phyloP scores from a whole-genome alignment of 352 stramenopile genomes.

The Globisporangium middletonii region DNA sequence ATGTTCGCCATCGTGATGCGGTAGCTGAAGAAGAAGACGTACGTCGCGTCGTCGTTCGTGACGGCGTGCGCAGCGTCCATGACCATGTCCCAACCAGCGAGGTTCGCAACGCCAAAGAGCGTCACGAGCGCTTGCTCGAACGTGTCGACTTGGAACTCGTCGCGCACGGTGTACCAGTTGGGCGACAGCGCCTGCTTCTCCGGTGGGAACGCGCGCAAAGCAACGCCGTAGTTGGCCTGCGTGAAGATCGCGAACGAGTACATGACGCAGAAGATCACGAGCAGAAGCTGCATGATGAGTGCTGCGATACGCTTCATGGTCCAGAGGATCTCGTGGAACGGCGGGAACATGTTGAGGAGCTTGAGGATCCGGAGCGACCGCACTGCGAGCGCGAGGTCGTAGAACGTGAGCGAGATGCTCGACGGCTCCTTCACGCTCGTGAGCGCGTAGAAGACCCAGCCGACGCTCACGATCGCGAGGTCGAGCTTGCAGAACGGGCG shows the following conservation, averaged over 20 bases:
- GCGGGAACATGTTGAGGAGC: conserved; percentile 74
- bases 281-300: conserved; percentile 67
- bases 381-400: conserved; percentile 67
- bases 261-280: conserved; percentile 84
- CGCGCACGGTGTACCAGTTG: conserved; percentile 58
- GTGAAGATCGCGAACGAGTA: conserved; percentile 81
- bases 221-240: conserved; percentile 65
- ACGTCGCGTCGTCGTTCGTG: conserved; percentile 49
- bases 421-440: conserved; percentile 53
- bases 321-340: conserved; percentile 82
- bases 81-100: conserved; percentile 72
- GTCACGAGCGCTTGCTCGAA: conserved; percentile 76
- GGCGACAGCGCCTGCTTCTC: conserved; percentile 43
- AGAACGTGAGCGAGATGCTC: conserved; percentile 69
- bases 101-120: conserved; percentile 67
- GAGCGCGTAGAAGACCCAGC: conserved; percentile 76
- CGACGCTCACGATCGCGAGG: conserved; percentile 57
- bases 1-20: conserved; percentile 82
- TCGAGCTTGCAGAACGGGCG: conserved; percentile 78
- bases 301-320: conserved; percentile 81
- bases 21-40: conserved; percentile 81
- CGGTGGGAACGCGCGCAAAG: conserved; percentile 47
- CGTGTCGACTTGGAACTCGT: conserved; percentile 75
- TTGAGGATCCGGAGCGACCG: conserved; percentile 77
- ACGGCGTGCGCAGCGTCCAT: conserved; percentile 76